A percentile compares a stretch with the other conserved stretches of the same genome.
phyloP scores from a whole-genome alignment of 2,329 filamentous ascomycete species.

The Ophiostoma australiae region DNA sequence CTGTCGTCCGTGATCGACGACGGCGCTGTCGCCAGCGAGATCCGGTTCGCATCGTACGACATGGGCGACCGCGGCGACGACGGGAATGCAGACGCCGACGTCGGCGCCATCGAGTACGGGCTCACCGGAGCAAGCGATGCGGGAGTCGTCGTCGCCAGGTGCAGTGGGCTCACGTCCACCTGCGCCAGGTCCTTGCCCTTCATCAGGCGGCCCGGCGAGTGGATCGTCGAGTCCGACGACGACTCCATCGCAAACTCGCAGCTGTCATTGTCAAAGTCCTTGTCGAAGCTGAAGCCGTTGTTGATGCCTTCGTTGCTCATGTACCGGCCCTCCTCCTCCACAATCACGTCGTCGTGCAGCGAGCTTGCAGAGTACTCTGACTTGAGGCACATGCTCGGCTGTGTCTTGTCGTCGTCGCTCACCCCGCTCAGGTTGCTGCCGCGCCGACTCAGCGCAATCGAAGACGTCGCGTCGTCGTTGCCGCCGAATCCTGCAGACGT shows the following conservation, averaged over 20 bases:
- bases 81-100: constrained; percentile 54
- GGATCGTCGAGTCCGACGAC: constrained; percentile 40
- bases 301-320: not conserved
- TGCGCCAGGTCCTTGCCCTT: constrained; percentile 45
- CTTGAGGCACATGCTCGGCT: constrained; percentile 40
- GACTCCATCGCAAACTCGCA: constrained; percentile 32
- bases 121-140: constrained; percentile 51
- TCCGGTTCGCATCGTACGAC: constrained; percentile 65
- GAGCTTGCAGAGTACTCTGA: constrained; percentile 48
- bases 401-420: constrained; percentile 40
- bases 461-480: constrained; percentile 27
- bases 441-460: constrained; percentile 39
- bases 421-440: constrained; percentile 45
- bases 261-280: constrained; percentile 29
- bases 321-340: constrained; percentile 42
- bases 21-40: constrained; percentile 70
- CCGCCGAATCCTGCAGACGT: constrained; percentile 15
- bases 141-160: constrained; percentile 40
- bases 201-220: constrained; percentile 43
- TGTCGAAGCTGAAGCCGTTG: constrained; percentile 32
- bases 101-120: constrained; percentile 59
- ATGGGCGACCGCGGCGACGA: constrained; percentile 67
- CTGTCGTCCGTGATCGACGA: constrained; percentile 66
- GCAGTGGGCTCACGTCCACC: constrained; percentile 47
- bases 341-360: constrained; percentile 48